Base-by-base conservation (phyloP, 257 asterid genomes). In the Haberlea rhodopensis region DNA sequence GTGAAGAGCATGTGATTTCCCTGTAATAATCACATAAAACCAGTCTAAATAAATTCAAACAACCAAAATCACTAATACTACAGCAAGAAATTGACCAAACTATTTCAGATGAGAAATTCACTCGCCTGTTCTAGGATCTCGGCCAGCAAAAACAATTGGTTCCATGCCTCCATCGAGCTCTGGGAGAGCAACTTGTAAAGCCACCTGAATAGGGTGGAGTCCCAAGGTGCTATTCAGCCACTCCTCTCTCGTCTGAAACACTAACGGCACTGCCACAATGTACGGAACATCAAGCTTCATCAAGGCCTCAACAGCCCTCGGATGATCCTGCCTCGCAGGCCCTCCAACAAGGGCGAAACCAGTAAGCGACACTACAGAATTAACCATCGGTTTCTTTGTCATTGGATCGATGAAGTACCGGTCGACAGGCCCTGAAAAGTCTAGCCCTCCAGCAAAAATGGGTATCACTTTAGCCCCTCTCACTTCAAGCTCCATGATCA, bases 151-250 rank as follows among this genome's bases (percentile, higher is more conserved):
- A 13, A 92, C 86, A 8, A 92, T 92, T 0, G 98, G 98, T 73
- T 92, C 98, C 98, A 92, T 92, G 43, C 96, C 98, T 10, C 98
- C 98, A 67, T 92, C 98, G 11, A 92, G 88, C 86, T 92, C 98
- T 1, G 98, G 98, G 13, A 92, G 87, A 49, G 98, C 97, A 25
- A 92, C 98, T 66, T 89, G 98, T 63, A 92, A 71, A 51, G 98
- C 97, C 60, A 89, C 98, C 86, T 92, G 98, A 70, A 92, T 87
- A 0, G 97, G 98, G 71, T 92, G 98, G 62, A 92, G 76, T 22
- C 98, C 98, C 76, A 92, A 23, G 1, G 98, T 89, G 73, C 97
- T 92, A 51, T 89, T 87, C 78, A 92, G 59, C 98, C 98, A 92
- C 80, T 92, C 98, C 79, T 92, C 97, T 0, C 97, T 92, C 4